Base-by-base conservation (phyloP, 148 eudicot species). In the Simmondsia chinensis region DNA sequence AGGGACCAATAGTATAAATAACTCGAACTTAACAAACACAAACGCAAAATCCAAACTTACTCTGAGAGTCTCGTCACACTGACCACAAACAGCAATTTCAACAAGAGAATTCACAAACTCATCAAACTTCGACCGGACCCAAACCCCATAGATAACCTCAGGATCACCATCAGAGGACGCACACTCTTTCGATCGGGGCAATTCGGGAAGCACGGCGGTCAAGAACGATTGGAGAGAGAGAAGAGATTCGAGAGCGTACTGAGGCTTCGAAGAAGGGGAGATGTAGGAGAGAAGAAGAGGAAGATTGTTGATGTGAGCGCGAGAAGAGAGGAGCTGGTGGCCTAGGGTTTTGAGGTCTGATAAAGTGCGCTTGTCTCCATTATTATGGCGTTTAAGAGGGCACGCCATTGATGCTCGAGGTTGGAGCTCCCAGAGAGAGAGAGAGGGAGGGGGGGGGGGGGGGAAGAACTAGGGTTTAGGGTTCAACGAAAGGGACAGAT, bases 191-290 rank as follows among this genome's bases (percentile, higher is more conserved):
- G 39, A 4, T 26, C 14, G 5, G 37, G 94, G 83, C 20, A 83
- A 77, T n/a, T 29, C 23, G 2, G 74, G 54, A 6, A 88, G 58
- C 19, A 71, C 31, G 19, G 87, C 68, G 31, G 71, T 64, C 75
- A 89, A 76, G 74, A 89, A 89, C 1, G 97, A 66, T 20, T 84
- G 93, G 1, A 89, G 76, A 33, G 95, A 76, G 51, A 84, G 71
- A 37, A 89, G 68, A 21, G 84, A 74, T 46, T 89, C 95, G 33
- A 81, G 76, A 14, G 65, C 57, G 61, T 64, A 59, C 10, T 44
- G 63, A 18, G 97, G 85, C 1, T 72, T 72, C 12, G 76, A 69
- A 11, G 80, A 44, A 5, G 71, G 68, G 29, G 70, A 39, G 66
- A 78, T 36, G 63, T 70, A 73, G 28, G 65, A 33, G 44, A 89